Conservation (phyloP, 2,329 filamentous ascomycete species). For the Rutstroemia sydowiana region DNA sequence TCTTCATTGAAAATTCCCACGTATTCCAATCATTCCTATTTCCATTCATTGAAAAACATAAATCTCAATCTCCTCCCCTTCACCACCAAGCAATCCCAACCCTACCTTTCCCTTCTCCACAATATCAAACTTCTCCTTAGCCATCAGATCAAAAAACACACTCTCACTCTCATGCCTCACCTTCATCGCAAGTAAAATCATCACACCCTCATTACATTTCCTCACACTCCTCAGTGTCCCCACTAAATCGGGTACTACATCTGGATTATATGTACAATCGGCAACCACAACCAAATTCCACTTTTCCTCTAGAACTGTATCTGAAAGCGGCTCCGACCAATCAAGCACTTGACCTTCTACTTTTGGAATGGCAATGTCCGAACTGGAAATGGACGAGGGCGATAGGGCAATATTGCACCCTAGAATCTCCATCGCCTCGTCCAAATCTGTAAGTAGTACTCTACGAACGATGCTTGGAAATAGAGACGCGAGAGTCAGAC, state of each 20-base stretch:
- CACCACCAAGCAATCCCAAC: conserved; percentile 21
- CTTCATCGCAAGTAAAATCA: conserved; percentile 56
- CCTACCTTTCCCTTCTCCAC: conserved; percentile 16
- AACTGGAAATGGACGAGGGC: neutral
- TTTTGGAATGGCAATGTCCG: conserved; percentile 34
- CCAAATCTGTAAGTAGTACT: conserved; percentile 56
- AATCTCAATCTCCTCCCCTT: conserved; percentile 25
- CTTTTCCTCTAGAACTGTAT: conserved; percentile 24
- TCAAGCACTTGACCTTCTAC: conserved; percentile 39
- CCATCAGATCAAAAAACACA: conserved; percentile 58
- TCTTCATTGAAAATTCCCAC: no score
- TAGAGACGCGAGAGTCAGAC: conserved; percentile 47
- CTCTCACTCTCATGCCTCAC: conserved; percentile 58
- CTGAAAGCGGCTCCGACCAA: conserved; percentile 48
- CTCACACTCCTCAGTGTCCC: conserved; percentile 39
- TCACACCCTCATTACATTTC: conserved; percentile 2
- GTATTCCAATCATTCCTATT: neutral
- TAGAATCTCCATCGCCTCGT: conserved; percentile 55
- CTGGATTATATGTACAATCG: conserved; percentile 68
- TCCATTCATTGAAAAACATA: conserved; percentile 21
- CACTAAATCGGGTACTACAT: conserved; percentile 57
- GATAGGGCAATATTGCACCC: conserved; percentile 37
- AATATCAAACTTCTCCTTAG: conserved; percentile 19
- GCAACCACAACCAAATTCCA: conserved; percentile 58
- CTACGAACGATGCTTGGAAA: conserved; percentile 30